Evolutionary conservation across 1,139 yeast species (phyloP), one percentile per base, ranked within the genome.

Genomic region (Pneumocystis sp.): DNA sequence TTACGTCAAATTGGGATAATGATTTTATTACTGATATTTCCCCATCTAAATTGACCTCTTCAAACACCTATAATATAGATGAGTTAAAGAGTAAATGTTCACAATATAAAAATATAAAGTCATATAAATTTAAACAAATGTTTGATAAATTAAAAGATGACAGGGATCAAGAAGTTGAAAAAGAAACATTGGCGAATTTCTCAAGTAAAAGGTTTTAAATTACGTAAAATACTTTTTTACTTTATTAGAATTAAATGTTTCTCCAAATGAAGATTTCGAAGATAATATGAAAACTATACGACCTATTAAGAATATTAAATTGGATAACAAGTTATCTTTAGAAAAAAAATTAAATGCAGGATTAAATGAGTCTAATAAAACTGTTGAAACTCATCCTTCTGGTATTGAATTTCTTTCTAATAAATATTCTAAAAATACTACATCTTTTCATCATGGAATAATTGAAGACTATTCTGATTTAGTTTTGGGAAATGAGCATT

Each of bases 1-100:
- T 31, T 35, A 64, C 56, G 8, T 67, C 66, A 25, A 57, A 59
- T 29, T 69, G 70, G 70, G 70, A 69, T 45, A 44, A 64, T 15
- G 70, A 69, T 40, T 69, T 69, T 50, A 67, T 63, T 12, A 25
- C 63, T 21, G 63, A 63, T 34, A 50, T 63, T 29, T 59, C 62
- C 12, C 57, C 57, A 7, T 50, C 57, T 50, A 50, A 50, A 50
- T 4, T 50, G 21, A 3, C 25, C 3, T 44, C 19, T 5, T 50
- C 34, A 25, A 29, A 25, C 12, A 25, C 57, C 4, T 50, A 25
- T 15, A 50, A 19, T 12, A 29, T 31, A 3, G 31, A 15, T 50
- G 57, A 29, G 7, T 50, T 50, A 50, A 50, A 25, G 34, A 50
- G 21, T 10, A 50, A 15, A 31, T 25, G 4, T 34, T 50, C n/a